Percentiles rank a stretch among this genome's conserved stretches.
Evolutionary conservation across 768 basidiomycete genomes (phyloP).

Genomic region (Kwoniella bestiolae): DNA sequence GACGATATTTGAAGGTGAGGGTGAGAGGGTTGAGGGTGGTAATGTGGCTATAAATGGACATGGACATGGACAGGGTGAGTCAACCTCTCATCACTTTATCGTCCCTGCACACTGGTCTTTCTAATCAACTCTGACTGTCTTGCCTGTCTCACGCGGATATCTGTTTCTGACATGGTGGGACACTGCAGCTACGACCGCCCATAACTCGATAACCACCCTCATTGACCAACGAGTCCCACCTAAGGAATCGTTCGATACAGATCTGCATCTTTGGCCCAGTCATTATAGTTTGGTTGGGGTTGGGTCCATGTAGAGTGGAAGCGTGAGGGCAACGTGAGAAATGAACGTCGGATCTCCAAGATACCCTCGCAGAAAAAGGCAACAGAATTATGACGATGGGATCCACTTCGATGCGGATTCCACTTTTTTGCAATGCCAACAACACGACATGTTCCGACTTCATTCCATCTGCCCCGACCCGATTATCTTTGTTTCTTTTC

Average conservation of each 20-base stretch:
- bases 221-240: background rate
- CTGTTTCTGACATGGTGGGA: background rate
- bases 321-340: background rate
- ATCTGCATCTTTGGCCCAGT: conserved; percentile 21
- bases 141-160: background rate
- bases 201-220: background rate
- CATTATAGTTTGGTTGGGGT: conserved; percentile 6
- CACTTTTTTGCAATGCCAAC: too few relatives aligned
- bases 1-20: conserved; percentile 17
- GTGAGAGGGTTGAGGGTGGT: conserved; percentile 8
- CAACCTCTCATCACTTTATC: too few relatives aligned
- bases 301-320: background rate
- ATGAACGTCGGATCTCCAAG: background rate
- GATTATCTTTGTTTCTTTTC: too few relatives aligned
- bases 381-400: too few relatives aligned
- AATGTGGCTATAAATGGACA: too few relatives aligned
- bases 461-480: too few relatives aligned
- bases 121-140: too few relatives aligned
- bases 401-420: too few relatives aligned
- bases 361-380: too few relatives aligned
- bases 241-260: conserved; percentile 16
- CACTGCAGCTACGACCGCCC: background rate
- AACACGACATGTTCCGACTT: too few relatives aligned
- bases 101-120: too few relatives aligned
- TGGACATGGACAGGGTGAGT: background rate